Evolutionary conservation across 2,329 filamentous ascomycete genomes (phyloP).

Genomic region (Blastomyces parvus): DNA sequence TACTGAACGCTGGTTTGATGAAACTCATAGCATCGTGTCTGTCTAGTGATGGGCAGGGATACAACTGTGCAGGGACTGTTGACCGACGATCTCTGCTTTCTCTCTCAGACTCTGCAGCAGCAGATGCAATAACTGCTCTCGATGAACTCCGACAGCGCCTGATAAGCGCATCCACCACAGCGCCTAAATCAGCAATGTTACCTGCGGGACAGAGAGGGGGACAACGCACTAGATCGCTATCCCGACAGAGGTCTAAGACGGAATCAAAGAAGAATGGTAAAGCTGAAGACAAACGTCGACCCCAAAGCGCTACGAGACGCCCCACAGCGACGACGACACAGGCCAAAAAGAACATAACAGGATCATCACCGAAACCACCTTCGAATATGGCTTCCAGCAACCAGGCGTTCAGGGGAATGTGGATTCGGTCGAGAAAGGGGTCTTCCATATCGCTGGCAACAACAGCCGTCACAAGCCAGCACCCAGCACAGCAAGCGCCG

Average conservation of each 20-base stretch:
- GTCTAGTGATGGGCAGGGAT: slow-evolving; percentile 1
- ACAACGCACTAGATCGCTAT: slow-evolving; percentile 2
- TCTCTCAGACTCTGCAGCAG: slow-evolving; percentile 6
- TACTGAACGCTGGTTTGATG: slow-evolving; percentile 8
- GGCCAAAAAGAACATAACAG: not conserved
- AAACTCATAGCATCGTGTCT: slow-evolving; percentile 7
- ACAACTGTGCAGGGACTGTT: not conserved
- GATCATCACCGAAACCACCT: not conserved
- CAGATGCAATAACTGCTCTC: slow-evolving; percentile 4
- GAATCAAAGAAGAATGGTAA: not conserved
- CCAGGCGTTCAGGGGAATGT: slow-evolving; percentile 1
- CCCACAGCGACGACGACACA: not conserved
- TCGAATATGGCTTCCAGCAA: not conserved
- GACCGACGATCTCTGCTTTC: slow-evolving; percentile 5
- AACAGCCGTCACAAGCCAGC: slow-evolving; percentile 2
- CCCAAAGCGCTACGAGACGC: not conserved
- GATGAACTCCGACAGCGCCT: slow-evolving; percentile 9
- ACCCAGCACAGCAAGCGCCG: not conserved
- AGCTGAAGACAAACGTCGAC: not conserved
- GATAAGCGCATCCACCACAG: slow-evolving; percentile 1
- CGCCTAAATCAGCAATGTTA: not conserved
- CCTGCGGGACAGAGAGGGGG: not conserved
- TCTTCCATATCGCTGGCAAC: slow-evolving; percentile 8
- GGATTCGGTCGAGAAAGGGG: slow-evolving; percentile 7
- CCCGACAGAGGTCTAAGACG: not conserved